A percentile compares a stretch with the other conserved stretches of the same genome.
These are phyloP conservation scores for Zea luxurians DNA, from an alignment of 176 grass and related monocot species.

Conservation along the genomic window DNA sequence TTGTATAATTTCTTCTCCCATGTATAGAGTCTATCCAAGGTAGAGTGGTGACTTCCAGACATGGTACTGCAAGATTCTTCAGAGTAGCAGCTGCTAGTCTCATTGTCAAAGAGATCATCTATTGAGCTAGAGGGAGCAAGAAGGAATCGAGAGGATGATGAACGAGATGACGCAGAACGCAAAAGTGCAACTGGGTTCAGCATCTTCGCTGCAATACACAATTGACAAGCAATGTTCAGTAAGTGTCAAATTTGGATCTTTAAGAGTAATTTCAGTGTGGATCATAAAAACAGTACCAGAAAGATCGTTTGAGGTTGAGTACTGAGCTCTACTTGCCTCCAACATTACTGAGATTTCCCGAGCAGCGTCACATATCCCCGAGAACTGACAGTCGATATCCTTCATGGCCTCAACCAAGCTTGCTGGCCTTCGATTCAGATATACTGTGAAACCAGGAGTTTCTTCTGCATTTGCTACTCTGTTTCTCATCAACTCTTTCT, in stretches of 20 bases:
- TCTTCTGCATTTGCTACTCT: conserved; percentile 71
- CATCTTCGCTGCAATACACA: conserved; percentile 63
- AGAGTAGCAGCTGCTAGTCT: conserved; percentile 70
- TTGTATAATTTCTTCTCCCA: conserved; percentile 98
- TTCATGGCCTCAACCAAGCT: conserved; percentile 79
- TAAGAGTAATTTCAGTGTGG: conserved; percentile 35
- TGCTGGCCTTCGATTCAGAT: conserved; percentile 72
- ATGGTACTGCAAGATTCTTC: conserved; percentile 72
- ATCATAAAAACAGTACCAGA: conserved; percentile 69
- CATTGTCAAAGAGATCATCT: conserved; percentile 81
- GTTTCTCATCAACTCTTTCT: conserved; percentile 62
- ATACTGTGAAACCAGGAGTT: conserved; percentile 89
- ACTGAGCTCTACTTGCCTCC: conserved; percentile 83
- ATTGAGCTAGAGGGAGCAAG: conserved; percentile 66
- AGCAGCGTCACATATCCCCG: conserved; percentile 70
- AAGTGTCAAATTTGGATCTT: conserved; percentile 33
- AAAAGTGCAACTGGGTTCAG: conserved; percentile 79
- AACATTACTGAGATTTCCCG: conserved; percentile 87
- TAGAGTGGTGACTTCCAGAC: conserved; percentile 87
- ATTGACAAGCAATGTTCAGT: conserved; percentile 27
- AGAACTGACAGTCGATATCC: conserved; percentile 79
- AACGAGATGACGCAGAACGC: conserved; percentile 72
- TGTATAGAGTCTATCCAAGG: conserved; percentile 84
- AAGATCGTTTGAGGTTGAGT: conserved; percentile 72
- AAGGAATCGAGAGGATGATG: conserved; percentile 77